Percentiles rank a stretch among this genome's conserved stretches.
Conservation (phyloP, 179 eudicot genomes). For the Silene coronaria region DNA sequence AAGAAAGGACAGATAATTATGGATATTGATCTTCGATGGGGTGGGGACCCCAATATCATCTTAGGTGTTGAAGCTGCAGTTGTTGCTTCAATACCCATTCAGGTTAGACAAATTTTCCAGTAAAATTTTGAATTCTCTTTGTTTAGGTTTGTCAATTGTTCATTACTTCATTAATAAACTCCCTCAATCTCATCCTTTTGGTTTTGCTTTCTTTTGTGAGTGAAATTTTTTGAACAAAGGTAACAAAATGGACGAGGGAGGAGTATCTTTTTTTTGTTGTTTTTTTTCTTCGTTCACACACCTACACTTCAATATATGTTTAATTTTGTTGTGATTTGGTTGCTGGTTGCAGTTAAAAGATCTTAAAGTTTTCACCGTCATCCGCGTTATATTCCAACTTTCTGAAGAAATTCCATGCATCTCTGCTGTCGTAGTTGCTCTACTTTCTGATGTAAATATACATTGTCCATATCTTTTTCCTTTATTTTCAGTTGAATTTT, state of each 20-base stretch:
- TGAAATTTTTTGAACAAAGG: background rate
- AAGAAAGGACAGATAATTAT: slow-evolving; percentile 81
- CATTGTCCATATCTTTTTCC: slow-evolving; percentile 6
- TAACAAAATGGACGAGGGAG: background rate
- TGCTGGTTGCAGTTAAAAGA: slow-evolving; percentile 64
- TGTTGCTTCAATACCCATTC: slow-evolving; percentile 89
- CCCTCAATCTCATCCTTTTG: slow-evolving; percentile 22
- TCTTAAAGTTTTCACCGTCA: slow-evolving; percentile 87
- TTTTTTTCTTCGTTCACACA: background rate
- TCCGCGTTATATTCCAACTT: slow-evolving; percentile 91
- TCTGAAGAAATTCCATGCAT: slow-evolving; percentile 96
- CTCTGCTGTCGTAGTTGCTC: slow-evolving; percentile 92
- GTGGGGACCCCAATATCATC: slow-evolving; percentile 84
- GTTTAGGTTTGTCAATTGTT: background rate
- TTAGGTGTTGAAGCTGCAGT: slow-evolving; percentile 76
- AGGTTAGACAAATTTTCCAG: slow-evolving; percentile 39
- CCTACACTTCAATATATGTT: background rate
- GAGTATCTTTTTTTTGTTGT: background rate
- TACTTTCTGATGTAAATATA: slow-evolving; percentile 70
- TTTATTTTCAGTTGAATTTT: background rate
- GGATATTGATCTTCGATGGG: slow-evolving; percentile 97
- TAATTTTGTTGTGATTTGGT: slow-evolving; percentile 11
- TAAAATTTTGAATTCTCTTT: background rate
- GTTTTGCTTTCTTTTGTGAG: slow-evolving; percentile 41
- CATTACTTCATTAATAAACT: background rate